Evolutionary conservation across 1,284 basidiomycete species (phyloP).

Genomic region (Earliella scabrosa): DNA sequence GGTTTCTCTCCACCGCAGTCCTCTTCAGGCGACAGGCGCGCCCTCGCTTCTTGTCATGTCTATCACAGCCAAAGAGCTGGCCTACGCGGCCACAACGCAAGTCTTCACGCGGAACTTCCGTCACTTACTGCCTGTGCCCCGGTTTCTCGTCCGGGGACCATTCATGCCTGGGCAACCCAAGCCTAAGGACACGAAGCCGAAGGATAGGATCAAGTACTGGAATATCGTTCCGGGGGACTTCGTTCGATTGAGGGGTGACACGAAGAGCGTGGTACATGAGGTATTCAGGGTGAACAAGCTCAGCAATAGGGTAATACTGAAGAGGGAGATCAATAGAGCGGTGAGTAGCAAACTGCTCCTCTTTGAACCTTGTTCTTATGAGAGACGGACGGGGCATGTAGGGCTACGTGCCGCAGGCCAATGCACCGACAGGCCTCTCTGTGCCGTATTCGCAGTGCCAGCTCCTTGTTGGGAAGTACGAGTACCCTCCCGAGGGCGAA

Average conservation of each 20-base stretch:
- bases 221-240: slow-evolving; percentile 85
- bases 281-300: slow-evolving; percentile 74
- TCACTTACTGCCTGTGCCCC: slow-evolving; percentile 64
- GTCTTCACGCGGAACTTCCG: slow-evolving; percentile 67
- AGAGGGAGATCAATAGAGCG: slow-evolving; percentile 51
- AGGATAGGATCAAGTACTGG: slow-evolving; percentile 82
- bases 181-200: slow-evolving; percentile 58
- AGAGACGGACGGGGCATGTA: not conserved
- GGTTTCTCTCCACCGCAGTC: not conserved
- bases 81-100: slow-evolving; percentile 19
- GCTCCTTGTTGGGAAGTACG: slow-evolving; percentile 69
- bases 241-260: slow-evolving; percentile 71
- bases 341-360: slow-evolving; percentile 1
- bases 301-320: slow-evolving; percentile 73
- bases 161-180: slow-evolving; percentile 33
- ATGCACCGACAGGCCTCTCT: slow-evolving; percentile 42
- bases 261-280: slow-evolving; percentile 60
- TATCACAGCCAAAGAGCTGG: slow-evolving; percentile 19
- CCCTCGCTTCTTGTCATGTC: slow-evolving; percentile 1
- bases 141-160: slow-evolving; percentile 38
- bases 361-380: no score
- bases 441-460: slow-evolving; percentile 82
- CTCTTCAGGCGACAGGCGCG: not conserved
- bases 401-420: slow-evolving; percentile 30
- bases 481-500: slow-evolving; percentile 53